Evolutionary conservation across 768 basidiomycete species (phyloP).

Genomic region (Russula earlei): DNA sequence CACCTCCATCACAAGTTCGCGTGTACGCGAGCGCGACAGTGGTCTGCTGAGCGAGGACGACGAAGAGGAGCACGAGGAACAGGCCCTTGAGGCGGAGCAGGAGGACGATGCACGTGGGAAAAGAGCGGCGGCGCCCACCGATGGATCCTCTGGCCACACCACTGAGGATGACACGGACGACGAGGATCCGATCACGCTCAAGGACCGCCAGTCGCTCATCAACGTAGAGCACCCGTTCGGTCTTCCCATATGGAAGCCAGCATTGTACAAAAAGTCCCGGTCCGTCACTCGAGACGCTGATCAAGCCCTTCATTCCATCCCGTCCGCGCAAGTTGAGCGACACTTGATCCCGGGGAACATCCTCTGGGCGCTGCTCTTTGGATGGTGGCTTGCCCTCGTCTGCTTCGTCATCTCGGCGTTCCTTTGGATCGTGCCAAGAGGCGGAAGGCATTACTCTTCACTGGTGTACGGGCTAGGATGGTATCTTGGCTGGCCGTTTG

Average conservation of each 20-base stretch:
- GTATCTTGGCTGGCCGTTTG: conserved; percentile 98
- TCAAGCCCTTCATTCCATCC: conserved; percentile 83
- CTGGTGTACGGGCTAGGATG: conserved; percentile 88
- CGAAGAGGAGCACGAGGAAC: conserved; percentile 28
- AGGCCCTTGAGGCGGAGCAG: conserved; percentile 28
- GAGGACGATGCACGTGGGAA: conserved; percentile 31
- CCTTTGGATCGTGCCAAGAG: conserved; percentile 65
- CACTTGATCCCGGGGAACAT: conserved; percentile 92
- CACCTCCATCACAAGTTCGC: conserved; percentile 52
- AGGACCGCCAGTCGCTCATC: conserved; percentile 94
- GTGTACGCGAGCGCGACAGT: conserved; percentile 35
- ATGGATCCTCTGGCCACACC: conserved; percentile 30
- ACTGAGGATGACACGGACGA: conserved; percentile 40
- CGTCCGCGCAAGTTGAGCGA: conserved; percentile 87
- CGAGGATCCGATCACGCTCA: conserved; percentile 86
- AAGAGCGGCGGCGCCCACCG: conserved; percentile 27
- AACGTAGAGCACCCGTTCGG: conserved; percentile 99
- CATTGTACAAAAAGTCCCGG: conserved; percentile 94
- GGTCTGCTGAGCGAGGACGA: conserved; percentile 17
- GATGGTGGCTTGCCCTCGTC: conserved; percentile 81
- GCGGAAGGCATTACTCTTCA: conserved; percentile 76
- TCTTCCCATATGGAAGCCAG: conserved; percentile 99
- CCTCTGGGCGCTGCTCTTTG: conserved; percentile 83
- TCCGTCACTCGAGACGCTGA: conserved; percentile 96
- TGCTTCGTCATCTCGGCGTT: conserved; percentile 62